A percentile compares a stretch with the other conserved stretches of the same genome.
Evolutionary conservation across 768 basidiomycete species (phyloP).

Genomic region (Gyrodon lividus): DNA sequence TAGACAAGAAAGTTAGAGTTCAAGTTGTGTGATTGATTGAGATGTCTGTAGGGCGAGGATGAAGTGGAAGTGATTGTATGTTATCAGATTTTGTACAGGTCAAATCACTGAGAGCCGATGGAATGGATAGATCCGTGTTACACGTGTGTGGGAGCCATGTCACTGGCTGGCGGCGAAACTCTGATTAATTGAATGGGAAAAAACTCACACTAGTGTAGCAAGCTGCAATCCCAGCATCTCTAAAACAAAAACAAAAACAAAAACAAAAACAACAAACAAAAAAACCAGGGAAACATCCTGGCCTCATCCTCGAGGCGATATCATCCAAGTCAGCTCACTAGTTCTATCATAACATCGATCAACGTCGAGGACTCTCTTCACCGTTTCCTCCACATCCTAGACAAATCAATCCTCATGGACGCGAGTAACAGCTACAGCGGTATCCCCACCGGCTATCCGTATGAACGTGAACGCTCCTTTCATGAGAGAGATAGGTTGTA

Average conservation of each 20-base stretch:
- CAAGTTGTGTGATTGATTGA: not conserved
- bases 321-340: not conserved
- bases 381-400: not conserved
- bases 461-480: conserved; percentile 27
- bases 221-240: not conserved
- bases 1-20: too few species aligned
- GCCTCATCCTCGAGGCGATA: too few species aligned
- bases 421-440: conserved; percentile 23
- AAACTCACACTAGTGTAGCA: not conserved
- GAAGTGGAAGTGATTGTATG: too few species aligned
- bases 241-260: not conserved
- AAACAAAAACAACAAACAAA: not conserved
- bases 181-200: not conserved
- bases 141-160: conserved; percentile 10
- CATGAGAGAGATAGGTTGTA: conserved; percentile 40
- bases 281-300: not conserved
- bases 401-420: conserved; percentile 17
- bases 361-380: not conserved
- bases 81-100: too few species aligned
- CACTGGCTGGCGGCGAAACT: conserved; percentile 1
- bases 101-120: too few species aligned
- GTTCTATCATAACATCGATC: not conserved
- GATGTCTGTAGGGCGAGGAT: too few species aligned
- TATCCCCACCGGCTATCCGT: conserved; percentile 27
- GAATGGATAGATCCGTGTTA: conserved; percentile 2